Percentiles rank a stretch among this genome's conserved stretches.
Conservation (phyloP, 31 red algal genomes). For the Porphyra umbilicalis region DNA sequence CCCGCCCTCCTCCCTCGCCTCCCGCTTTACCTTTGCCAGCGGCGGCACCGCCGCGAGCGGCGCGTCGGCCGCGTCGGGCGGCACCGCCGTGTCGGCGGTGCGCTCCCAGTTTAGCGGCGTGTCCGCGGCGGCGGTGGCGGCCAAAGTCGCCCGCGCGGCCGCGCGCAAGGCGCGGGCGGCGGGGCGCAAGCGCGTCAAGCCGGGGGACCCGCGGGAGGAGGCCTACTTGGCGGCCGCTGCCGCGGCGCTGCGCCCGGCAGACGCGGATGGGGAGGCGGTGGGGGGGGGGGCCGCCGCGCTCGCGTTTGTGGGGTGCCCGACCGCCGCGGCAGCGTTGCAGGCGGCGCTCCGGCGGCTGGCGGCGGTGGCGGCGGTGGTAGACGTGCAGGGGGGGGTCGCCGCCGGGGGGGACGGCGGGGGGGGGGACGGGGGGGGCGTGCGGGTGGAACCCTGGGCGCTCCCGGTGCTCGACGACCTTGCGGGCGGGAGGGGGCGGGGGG, state of each 20-base stretch:
- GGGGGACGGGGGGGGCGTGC: too few relatives aligned
- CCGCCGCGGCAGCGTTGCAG: background rate
- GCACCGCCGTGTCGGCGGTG: background rate
- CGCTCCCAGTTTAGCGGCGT: background rate
- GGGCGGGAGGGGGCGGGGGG: too few relatives aligned
- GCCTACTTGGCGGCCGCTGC: background rate
- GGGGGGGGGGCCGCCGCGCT: background rate
- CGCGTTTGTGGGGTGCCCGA: background rate
- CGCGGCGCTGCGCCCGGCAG: background rate
- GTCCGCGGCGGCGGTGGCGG: background rate
- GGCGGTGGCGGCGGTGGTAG: background rate
- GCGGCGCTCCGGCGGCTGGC: background rate
- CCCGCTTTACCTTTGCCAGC: background rate
- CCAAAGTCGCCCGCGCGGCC: background rate
- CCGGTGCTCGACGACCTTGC: background rate
- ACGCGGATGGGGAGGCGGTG: background rate
- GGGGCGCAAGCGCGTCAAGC: background rate
- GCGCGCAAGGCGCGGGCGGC: background rate
- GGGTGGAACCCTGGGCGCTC: background rate
- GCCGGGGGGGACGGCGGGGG: background rate
- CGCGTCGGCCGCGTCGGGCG: background rate
- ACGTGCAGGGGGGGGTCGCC: background rate
- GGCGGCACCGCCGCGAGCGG: background rate
- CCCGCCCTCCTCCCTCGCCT: background rate
- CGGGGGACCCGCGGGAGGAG: background rate